These are phyloP conservation scores for Pelargonium fulgidum DNA, from an alignment of 441 rosid genomes.

Conservation along the genomic window DNA sequence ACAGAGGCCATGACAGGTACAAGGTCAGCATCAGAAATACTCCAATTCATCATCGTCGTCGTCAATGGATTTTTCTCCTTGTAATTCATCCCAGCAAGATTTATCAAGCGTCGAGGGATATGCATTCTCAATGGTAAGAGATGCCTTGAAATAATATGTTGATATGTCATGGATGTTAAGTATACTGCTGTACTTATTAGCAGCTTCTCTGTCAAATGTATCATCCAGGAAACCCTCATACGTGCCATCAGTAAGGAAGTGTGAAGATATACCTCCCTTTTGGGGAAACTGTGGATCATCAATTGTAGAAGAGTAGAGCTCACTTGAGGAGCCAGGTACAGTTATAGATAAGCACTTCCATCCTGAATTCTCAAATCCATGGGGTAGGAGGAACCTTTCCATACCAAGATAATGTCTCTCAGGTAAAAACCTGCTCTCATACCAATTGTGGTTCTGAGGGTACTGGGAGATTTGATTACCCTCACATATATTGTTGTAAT, in stretches of 20 bases:
- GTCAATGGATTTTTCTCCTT: conserved; percentile 10
- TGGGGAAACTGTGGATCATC: conserved; percentile 21
- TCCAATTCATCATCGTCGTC: conserved; percentile 12
- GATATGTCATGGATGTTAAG: conserved; percentile 19
- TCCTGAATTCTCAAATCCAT: conserved; percentile 21
- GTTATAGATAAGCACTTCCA: conserved; percentile 21
- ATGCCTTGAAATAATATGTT: conserved; percentile 19
- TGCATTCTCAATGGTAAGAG: conserved; percentile 14
- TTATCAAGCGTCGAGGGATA: conserved; percentile 24
- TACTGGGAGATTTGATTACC: conserved; percentile 18
- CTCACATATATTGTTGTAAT: neutral
- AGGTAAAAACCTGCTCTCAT: conserved; percentile 15
- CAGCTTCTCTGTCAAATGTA: conserved; percentile 10
- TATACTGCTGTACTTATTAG: conserved; percentile 16
- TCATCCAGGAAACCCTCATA: conserved; percentile 8
- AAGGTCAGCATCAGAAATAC: conserved; percentile 16
- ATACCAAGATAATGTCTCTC: conserved; percentile 17
- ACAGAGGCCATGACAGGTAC: conserved; percentile 3
- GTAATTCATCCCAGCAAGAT: conserved; percentile 20
- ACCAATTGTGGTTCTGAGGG: conserved; percentile 20
- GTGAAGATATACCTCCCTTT: conserved; percentile 18
- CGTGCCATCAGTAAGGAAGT: conserved; percentile 15
- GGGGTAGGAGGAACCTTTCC: conserved; percentile 14
- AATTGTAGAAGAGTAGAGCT: conserved; percentile 11
- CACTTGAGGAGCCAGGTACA: conserved; percentile 11